Evolutionary conservation across 495 filamentous ascomycete species (phyloP), one percentile per base, ranked within the genome.

Genomic region (Cairneyella variabilis): DNA sequence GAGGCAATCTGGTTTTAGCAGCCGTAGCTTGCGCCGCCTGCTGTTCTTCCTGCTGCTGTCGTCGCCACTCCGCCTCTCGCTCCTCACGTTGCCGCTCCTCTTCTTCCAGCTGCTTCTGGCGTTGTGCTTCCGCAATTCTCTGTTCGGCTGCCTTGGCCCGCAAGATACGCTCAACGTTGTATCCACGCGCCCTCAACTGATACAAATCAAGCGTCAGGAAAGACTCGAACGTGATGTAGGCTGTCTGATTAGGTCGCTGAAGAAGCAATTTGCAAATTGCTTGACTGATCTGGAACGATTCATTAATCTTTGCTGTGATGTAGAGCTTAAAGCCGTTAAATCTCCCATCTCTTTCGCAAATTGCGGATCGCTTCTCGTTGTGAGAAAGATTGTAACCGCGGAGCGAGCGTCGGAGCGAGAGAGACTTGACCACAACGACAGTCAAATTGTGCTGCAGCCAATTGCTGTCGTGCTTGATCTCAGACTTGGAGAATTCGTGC

Each of bases 101-200:
- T 46, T 85, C 83, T 40, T 95, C 89, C 12, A 90, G 54, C 36
- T 90, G 83, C 60, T 85, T 88, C 63, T 84, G 79, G 16, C 87
- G 79, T 56, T 87, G 80, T 60, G 89, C 84, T 58, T 97, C 89
- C 4, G 89, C 90, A 59, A 97, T 83, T 23, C 86, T 78, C 12
- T 87, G 85, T 64, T 97, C 91, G 5, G 85, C 85, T 10, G 84
- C 90, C 68, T 90, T 91, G 27, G 83, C 82, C 26, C 86, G 81
- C 17, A 99, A 75, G 60, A 97, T 96, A 14, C 93, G 83, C 50
- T 93, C 88, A 36, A 97, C 93, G 58, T 99, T 97, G 70, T 93
- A 96, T 3, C 93, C 93, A 52, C 91, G 87, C 20, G 76, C 77
- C 60, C 83, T 83, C 9, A 99, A 72, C 55, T 89, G 81, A 32